Conservation (phyloP, 495 filamentous ascomycete genomes). For the Melanomma pulvis-pyrius region DNA sequence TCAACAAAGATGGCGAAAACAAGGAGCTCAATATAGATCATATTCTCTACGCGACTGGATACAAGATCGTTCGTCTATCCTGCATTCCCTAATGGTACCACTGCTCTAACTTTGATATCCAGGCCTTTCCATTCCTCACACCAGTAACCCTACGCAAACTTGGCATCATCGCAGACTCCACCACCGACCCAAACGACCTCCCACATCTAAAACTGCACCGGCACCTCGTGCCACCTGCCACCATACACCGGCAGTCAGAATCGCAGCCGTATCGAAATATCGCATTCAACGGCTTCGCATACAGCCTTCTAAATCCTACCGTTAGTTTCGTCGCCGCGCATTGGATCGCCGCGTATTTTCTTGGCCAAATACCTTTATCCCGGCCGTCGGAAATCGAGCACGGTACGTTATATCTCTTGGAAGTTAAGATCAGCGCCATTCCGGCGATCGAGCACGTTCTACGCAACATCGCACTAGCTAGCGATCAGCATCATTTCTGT, state of each 20-base stretch:
- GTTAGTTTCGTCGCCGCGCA: conserved; percentile 7
- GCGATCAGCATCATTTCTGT: too few species aligned
- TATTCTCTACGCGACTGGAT: conserved; percentile 18
- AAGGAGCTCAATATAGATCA: background rate
- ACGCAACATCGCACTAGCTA: too few species aligned
- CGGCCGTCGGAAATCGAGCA: too few species aligned
- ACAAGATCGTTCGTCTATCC: conserved; percentile 9
- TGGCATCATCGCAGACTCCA: background rate
- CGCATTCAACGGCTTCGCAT: conserved; percentile 24
- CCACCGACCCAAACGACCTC: background rate
- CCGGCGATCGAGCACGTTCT: too few species aligned
- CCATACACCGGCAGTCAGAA: background rate
- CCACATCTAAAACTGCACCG: conserved; percentile 8
- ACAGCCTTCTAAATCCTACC: conserved; percentile 14
- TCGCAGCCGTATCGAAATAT: conserved; percentile 8
- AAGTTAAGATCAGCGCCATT: background rate
- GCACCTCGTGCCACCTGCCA: conserved; percentile 4
- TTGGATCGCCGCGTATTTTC: conserved; percentile 22
- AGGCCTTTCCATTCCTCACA: conserved; percentile 16
- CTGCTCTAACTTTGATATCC: background rate
- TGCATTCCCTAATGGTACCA: background rate
- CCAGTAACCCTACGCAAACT: background rate
- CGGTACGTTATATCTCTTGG: too few species aligned
- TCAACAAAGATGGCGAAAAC: background rate
- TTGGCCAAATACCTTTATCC: background rate